Percentiles rank a stretch among this genome's conserved stretches.
These are phyloP conservation scores for Pseudozyma pruni DNA, from an alignment of 1,284 basidiomycete genomes.

Conservation along the genomic window DNA sequence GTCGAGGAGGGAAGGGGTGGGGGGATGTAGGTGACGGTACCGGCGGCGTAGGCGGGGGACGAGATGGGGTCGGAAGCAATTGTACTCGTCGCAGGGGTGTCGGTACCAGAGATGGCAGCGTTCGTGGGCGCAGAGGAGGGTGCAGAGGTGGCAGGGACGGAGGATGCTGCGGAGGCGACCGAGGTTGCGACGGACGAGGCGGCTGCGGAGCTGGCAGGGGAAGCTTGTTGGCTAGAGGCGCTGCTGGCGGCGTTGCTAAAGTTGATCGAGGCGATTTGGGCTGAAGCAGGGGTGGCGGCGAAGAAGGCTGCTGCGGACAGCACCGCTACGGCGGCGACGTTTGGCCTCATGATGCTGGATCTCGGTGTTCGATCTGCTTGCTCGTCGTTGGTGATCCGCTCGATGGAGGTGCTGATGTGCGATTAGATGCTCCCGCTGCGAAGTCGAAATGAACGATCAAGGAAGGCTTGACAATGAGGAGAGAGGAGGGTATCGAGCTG, in stretches of 20 bases:
- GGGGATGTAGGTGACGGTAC: constrained; percentile 37
- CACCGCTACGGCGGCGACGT: constrained; percentile 24
- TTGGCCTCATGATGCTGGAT: constrained; percentile 22
- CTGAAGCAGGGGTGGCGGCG: constrained; percentile 12
- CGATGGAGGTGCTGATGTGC: too few relatives aligned
- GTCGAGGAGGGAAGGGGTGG: constrained; percentile 26
- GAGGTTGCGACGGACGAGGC: constrained; percentile 7
- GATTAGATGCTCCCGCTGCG: too few relatives aligned
- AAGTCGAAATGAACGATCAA: background rate
- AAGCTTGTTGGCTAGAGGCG: constrained; percentile 10
- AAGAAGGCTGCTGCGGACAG: constrained; percentile 34
- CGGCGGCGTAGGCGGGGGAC: constrained; percentile 40
- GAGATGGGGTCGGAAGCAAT: constrained; percentile 17
- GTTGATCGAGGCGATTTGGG: constrained; percentile 29
- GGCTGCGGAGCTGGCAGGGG: constrained; percentile 2
- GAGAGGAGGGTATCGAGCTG: too few relatives aligned
- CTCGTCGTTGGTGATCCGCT: too few relatives aligned
- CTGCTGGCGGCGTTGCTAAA: constrained; percentile 11
- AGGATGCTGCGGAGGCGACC: constrained; percentile 6
- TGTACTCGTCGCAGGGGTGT: constrained; percentile 29
- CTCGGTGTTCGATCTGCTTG: too few relatives aligned
- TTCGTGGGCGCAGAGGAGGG: constrained; percentile 17
- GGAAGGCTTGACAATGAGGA: too few relatives aligned
- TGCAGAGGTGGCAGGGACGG: constrained; percentile 2
- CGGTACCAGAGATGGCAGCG: constrained; percentile 15